Percentiles rank a stretch among this genome's conserved stretches.
Evolutionary conservation across 106 monocot genomes (phyloP).

Genomic region (Dactylorhiza incarnata): DNA sequence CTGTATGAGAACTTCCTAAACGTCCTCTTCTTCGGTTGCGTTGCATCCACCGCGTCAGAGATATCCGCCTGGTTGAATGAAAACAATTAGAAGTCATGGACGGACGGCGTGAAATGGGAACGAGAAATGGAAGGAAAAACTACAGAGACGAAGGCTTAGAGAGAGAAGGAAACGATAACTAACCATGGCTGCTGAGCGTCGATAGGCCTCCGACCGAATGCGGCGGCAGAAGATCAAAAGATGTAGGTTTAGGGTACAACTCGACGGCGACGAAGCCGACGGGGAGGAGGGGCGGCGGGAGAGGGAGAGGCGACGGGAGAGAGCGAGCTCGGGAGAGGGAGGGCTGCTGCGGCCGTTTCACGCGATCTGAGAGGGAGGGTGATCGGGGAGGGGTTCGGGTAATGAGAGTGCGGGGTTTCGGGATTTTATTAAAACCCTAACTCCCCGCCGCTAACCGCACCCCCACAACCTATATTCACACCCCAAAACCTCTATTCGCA

Average conservation of each 20-base stretch:
- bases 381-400: too few species aligned
- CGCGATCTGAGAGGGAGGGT: too few species aligned
- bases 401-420: too few species aligned
- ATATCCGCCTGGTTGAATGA: constrained; percentile 11
- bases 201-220: not conserved
- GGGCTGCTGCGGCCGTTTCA: too few species aligned
- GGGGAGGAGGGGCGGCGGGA: too few species aligned
- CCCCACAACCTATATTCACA: too few species aligned
- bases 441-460: too few species aligned
- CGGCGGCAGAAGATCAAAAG: not conserved
- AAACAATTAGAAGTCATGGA: not conserved
- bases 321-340: too few species aligned
- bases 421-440: too few species aligned
- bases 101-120: not conserved
- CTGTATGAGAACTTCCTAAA: constrained; percentile 53
- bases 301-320: too few species aligned
- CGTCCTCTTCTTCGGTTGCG: constrained; percentile 31
- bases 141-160: not conserved
- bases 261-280: too few species aligned
- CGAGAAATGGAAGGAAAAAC: not conserved
- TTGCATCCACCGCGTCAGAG: constrained; percentile 22
- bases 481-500: too few species aligned
- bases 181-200: not conserved
- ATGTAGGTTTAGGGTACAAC: not conserved
- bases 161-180: not conserved